phyloP scores from a whole-genome alignment of 768 basidiomycete genomes.

The Pisolithus marmoratus region DNA sequence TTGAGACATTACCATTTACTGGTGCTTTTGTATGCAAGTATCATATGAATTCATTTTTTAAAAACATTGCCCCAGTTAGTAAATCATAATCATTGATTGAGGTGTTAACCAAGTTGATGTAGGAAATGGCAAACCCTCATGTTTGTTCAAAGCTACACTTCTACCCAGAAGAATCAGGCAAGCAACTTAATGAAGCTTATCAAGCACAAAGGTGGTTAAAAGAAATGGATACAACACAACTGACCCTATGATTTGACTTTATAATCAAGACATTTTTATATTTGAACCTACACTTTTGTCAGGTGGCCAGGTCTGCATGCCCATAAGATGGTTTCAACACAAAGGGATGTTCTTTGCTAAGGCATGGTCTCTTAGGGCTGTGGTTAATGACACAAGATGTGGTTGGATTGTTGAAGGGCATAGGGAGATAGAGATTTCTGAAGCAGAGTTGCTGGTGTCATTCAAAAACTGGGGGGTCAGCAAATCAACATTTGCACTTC shows the following conservation, averaged over 20 bases:
- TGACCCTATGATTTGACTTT: conserved; percentile 27
- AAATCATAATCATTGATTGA: not conserved
- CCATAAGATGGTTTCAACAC: conserved; percentile 20
- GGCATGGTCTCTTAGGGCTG: conserved; percentile 12
- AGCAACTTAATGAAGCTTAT: conserved; percentile 14
- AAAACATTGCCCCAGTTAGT: conserved; percentile 29
- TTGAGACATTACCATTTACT: conserved; percentile 21
- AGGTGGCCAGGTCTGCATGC: conserved; percentile 14
- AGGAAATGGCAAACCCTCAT: conserved; percentile 35
- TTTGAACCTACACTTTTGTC: conserved; percentile 19
- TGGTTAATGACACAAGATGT: not conserved
- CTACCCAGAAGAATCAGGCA: conserved; percentile 31
- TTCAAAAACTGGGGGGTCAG: conserved; percentile 6
- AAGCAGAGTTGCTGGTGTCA: conserved; percentile 3
- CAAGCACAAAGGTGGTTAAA: conserved; percentile 25
- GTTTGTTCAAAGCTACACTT: conserved; percentile 26
- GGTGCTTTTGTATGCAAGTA: conserved; percentile 29
- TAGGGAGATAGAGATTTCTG: conserved; percentile 4
- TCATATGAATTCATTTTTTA: conserved; percentile 27
- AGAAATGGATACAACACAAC: conserved; percentile 15
- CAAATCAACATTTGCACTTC: not conserved
- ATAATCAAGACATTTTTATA: conserved; percentile 22
- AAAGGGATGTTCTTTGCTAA: conserved; percentile 10
- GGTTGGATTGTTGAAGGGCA: conserved; percentile 16
- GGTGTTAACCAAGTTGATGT: not conserved